These are phyloP conservation scores for Trichoderma hamatum DNA, from an alignment of 2,329 filamentous ascomycete genomes.

Conservation along the genomic window DNA sequence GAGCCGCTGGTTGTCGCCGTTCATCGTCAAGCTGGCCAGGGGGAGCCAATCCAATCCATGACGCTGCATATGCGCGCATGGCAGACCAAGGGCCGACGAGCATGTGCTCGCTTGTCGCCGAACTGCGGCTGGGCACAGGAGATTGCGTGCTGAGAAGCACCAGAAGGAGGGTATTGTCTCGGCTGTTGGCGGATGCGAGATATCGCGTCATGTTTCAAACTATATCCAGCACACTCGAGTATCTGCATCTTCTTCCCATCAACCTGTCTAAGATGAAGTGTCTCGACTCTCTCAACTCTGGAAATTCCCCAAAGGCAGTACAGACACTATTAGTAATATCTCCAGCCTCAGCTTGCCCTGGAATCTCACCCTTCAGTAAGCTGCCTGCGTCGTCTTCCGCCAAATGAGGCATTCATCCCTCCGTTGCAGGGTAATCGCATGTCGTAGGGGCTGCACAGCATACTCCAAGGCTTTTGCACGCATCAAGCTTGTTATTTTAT, in stretches of 20 bases:
- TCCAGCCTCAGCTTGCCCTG: background rate
- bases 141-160: background rate
- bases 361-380: background rate
- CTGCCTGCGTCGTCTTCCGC: background rate
- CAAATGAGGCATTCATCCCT: slow-evolving; percentile 2
- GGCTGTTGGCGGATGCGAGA: background rate
- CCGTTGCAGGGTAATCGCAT: slow-evolving; percentile 16
- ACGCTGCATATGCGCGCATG: background rate
- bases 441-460: background rate
- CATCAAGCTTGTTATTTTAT: background rate
- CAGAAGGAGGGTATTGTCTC: background rate
- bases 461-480: background rate
- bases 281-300: too few relatives aligned
- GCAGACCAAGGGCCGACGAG: background rate
- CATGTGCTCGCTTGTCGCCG: background rate
- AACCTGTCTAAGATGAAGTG: too few relatives aligned
- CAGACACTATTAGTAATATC: background rate
- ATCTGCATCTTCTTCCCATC: too few relatives aligned
- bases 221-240: background rate
- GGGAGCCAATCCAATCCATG: background rate
- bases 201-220: background rate
- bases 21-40: background rate
- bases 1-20: background rate
- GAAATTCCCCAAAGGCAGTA: background rate
- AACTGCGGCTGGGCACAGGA: background rate